phyloP scores from a whole-genome alignment of 192 early-diverging fungal species.

The Kappamyces sp. region DNA sequence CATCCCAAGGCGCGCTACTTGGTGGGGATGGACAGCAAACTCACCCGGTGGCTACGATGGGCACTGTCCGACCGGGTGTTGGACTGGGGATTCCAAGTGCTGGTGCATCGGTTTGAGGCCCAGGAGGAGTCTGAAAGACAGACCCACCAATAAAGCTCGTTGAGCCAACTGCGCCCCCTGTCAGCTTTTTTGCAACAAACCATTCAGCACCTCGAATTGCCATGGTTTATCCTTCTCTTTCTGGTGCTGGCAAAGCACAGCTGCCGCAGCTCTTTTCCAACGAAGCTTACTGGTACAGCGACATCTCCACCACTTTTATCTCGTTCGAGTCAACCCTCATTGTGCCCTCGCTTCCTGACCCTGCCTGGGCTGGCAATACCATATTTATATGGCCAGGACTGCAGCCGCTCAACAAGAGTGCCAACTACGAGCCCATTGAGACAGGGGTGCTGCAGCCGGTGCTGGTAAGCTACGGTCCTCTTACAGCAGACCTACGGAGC shows the following conservation, averaged over 20 bases:
- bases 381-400: slow-evolving; percentile 17
- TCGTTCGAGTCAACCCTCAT: slow-evolving; percentile 7
- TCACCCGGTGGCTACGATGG: not conserved
- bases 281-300: slow-evolving; percentile 6
- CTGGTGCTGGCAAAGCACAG: too few relatives aligned
- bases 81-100: not conserved
- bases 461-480: not conserved
- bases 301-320: slow-evolving; percentile 7
- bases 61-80: not conserved
- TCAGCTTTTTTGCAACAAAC: too few relatives aligned
- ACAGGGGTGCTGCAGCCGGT: slow-evolving; percentile 9
- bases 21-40: slow-evolving; percentile 10
- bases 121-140: too few relatives aligned
- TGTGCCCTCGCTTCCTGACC: not conserved
- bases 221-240: too few relatives aligned
- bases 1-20: slow-evolving; percentile 5
- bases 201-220: too few relatives aligned
- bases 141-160: too few relatives aligned
- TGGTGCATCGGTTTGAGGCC: not conserved
- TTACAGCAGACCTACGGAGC: slow-evolving; percentile 1
- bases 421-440: not conserved
- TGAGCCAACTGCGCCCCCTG: too few relatives aligned
- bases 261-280: too few relatives aligned
- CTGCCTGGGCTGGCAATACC: slow-evolving; percentile 2
- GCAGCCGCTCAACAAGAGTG: slow-evolving; percentile 2